Evolutionary conservation across 2,329 filamentous ascomycete genomes (phyloP), one percentile per base, ranked within the genome.

Genomic region (Epichloe coenophiala): DNA sequence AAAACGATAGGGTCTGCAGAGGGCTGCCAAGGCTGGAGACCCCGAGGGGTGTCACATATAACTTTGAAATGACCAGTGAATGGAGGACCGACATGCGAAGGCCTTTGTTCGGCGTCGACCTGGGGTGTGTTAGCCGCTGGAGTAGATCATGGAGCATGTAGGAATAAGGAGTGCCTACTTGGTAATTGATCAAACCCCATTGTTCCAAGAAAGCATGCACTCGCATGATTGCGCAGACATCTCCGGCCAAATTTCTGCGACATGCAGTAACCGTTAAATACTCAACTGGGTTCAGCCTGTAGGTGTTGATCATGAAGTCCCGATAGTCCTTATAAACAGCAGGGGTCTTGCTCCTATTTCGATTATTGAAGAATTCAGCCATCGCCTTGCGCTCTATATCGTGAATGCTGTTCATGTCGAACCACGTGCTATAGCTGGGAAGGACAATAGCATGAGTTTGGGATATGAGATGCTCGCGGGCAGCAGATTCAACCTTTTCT

Each of bases 231-330:
- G 93, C 91, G 71, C 93, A 98, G 35, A 98, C 93, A 68, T 98
- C 93, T 57, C 93, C 93, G 21, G 93, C 93, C 62, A 98, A 71
- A 66, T 98, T 98, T 58, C 93, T 81, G 56, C 93, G 80, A 65
- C 93, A 98, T 47, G 93, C 93, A 11, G 93, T 98, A 50, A 98
- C 91, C 5, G 93, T 98, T 50, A 98, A 76, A 63, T 98, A 98
- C 67, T 98, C 93, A 49, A 89, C 79, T 5, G 93, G 93, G 64
- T 97, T 98, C 51, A 98, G 73, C 38, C 93, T 84, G 70, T 98
- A 98, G 13, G 93, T 97, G 72, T 98, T 98, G 72, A 98, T 89
- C 93, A 98, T 98, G 65, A 98, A 98, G 64, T 98, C 93, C 59
- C 93, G 84, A 69, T 98, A 98, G 65, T 98, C 93, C 70, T 97